Percentiles rank a stretch among this genome's conserved stretches.
Evolutionary conservation across 2,329 filamentous ascomycete genomes (phyloP).

Genomic region (Juglanconis juglandina): DNA sequence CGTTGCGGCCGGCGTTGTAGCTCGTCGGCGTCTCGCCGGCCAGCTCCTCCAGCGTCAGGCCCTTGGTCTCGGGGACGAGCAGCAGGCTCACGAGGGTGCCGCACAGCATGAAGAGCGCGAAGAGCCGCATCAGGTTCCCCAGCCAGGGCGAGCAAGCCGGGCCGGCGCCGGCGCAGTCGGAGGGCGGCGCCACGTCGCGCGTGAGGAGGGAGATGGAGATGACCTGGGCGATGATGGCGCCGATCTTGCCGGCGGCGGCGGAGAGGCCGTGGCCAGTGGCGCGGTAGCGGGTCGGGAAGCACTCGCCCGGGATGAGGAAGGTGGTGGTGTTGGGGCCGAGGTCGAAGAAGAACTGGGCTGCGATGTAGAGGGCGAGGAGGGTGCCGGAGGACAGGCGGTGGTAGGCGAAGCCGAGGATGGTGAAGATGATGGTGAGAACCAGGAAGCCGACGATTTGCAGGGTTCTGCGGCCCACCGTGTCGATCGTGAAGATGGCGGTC

Average conservation of each 20-base stretch:
- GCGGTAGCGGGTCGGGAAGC: conserved; percentile 61
- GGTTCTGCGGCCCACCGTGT: conserved; percentile 72
- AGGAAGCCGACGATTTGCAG: conserved; percentile 66
- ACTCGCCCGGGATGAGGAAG: conserved; percentile 63
- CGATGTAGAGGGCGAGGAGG: conserved; percentile 59
- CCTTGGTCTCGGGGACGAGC: conserved; percentile 75
- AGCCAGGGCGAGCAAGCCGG: conserved; percentile 56
- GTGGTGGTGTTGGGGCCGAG: conserved; percentile 65
- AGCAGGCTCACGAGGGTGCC: conserved; percentile 66
- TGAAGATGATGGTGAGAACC: conserved; percentile 59
- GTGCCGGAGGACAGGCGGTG: conserved; percentile 43
- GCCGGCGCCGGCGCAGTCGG: conserved; percentile 42
- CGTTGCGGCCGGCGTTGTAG: conserved; percentile 50
- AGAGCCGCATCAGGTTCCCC: conserved; percentile 72
- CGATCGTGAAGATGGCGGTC: conserved; percentile 69
- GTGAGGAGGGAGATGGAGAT: conserved; percentile 62
- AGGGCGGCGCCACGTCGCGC: conserved; percentile 43
- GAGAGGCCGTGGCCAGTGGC: conserved; percentile 62
- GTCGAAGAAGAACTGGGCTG: conserved; percentile 66
- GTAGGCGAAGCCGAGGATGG: conserved; percentile 59
- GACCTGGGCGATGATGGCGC: conserved; percentile 64
- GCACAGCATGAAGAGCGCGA: conserved; percentile 75
- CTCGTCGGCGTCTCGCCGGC: conserved; percentile 64
- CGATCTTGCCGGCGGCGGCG: conserved; percentile 64
- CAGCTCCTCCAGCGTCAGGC: conserved; percentile 68